These are phyloP conservation scores for Colletotrichum destructivum DNA, from an alignment of 2,329 filamentous ascomycete genomes.

Conservation along the genomic window DNA sequence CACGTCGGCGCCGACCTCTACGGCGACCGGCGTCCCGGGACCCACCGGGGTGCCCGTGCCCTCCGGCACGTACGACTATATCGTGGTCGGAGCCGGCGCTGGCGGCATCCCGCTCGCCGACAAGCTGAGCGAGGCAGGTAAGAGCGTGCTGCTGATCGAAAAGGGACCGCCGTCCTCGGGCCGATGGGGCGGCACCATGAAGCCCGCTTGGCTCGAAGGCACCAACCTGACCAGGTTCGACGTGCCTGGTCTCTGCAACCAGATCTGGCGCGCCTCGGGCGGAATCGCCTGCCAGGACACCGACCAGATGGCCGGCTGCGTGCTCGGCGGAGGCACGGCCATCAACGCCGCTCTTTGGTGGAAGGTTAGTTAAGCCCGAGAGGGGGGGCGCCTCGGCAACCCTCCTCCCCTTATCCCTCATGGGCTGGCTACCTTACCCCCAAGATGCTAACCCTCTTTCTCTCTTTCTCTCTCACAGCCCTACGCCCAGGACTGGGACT, in stretches of 20 bases:
- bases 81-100: conserved; percentile 75
- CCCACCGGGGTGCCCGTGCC: conserved; percentile 53
- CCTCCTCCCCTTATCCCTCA: too few relatives aligned
- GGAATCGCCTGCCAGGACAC: conserved; percentile 78
- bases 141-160: conserved; percentile 76
- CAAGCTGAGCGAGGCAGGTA: conserved; percentile 74
- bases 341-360: conserved; percentile 80
- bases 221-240: conserved; percentile 79
- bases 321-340: conserved; percentile 77
- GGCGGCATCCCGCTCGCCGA: conserved; percentile 74
- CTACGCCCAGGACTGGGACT: conserved; percentile 77
- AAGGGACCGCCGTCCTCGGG: conserved; percentile 74
- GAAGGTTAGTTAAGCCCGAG: conserved; percentile 58
- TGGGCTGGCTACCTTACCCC: too few relatives aligned
- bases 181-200: conserved; percentile 75
- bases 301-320: conserved; percentile 81
- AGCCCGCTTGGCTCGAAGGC: conserved; percentile 72
- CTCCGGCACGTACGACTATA: conserved; percentile 70
- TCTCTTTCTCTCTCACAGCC: conserved; percentile 54
- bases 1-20: conserved; percentile 45
- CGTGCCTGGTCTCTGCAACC: conserved; percentile 79
- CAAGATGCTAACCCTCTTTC: background rate
- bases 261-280: conserved; percentile 76
- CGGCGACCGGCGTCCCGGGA: conserved; percentile 42
- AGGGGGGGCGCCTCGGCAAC: too few relatives aligned